Evolutionary conservation across 2,329 filamentous ascomycete genomes (phyloP).

Genomic region (Aspergillus niger): DNA sequence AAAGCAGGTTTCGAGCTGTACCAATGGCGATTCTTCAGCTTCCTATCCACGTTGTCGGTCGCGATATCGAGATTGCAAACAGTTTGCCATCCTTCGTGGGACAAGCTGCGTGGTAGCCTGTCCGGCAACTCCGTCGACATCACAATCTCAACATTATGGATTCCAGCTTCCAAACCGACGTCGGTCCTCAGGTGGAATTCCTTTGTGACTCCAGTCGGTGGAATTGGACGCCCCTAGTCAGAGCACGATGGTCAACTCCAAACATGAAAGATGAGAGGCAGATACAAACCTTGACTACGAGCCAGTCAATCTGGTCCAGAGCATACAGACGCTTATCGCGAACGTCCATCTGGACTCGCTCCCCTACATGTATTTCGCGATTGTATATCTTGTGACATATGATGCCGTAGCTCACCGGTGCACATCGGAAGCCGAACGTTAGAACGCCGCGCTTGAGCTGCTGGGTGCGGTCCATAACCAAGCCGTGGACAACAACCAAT

Average conservation of each 20-base stretch:
- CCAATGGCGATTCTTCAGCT: constrained; percentile 40
- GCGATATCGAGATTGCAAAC: constrained; percentile 35
- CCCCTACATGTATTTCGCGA: constrained; percentile 29
- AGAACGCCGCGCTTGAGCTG: constrained; percentile 28
- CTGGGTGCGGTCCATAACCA: constrained; percentile 38
- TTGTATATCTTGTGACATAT: constrained; percentile 36
- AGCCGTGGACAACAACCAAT: constrained; percentile 37
- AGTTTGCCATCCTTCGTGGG: constrained; percentile 24
- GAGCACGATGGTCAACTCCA: neutral
- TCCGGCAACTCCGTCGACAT: constrained; percentile 30
- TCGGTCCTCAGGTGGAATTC: constrained; percentile 32
- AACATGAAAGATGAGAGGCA: too few relatives aligned
- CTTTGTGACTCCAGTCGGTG: constrained; percentile 27
- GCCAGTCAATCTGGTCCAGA: constrained; percentile 39
- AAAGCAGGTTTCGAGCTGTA: constrained; percentile 35
- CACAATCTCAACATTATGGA: constrained; percentile 37
- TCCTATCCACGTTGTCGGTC: constrained; percentile 32
- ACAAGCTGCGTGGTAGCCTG: constrained; percentile 28
- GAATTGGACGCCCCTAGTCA: constrained; percentile 23
- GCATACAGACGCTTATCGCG: constrained; percentile 37
- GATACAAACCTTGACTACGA: constrained; percentile 32
- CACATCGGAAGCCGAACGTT: constrained; percentile 35
- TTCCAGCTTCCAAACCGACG: constrained; percentile 21
- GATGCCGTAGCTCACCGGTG: constrained; percentile 40
- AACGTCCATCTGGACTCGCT: constrained; percentile 31